Conservation (phyloP, 345 rosid species). For the Cochlearia excelsa region DNA sequence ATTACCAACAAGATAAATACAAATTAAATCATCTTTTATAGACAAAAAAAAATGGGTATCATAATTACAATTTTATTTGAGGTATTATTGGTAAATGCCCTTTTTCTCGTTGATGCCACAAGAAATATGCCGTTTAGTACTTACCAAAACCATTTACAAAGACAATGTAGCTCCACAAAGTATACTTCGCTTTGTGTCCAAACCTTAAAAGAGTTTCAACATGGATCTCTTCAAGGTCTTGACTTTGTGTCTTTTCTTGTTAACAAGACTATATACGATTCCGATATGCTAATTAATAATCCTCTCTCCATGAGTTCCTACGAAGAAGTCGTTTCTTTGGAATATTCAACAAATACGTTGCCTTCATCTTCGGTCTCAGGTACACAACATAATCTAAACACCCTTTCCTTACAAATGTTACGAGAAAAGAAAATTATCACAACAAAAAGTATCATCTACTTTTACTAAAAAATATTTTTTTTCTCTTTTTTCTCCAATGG, state of each 20-base stretch:
- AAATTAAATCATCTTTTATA: neutral
- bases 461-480: no score
- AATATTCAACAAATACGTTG: slow-evolving; percentile 29
- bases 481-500: neutral
- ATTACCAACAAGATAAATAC: slow-evolving; percentile 1
- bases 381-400: slow-evolving; percentile 20
- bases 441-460: no score
- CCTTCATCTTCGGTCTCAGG: slow-evolving; percentile 42
- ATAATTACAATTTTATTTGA: slow-evolving; percentile 14
- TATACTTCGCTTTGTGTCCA: slow-evolving; percentile 63
- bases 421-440: no score
- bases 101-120: slow-evolving; percentile 20
- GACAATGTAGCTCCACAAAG: slow-evolving; percentile 49
- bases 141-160: slow-evolving; percentile 35
- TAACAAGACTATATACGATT: slow-evolving; percentile 56
- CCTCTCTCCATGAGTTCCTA: slow-evolving; percentile 27
- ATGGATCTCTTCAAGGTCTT: slow-evolving; percentile 11
- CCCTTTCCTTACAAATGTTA: neutral
- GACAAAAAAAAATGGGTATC: neutral
- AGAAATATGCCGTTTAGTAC: slow-evolving; percentile 26
- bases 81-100: slow-evolving; percentile 20
- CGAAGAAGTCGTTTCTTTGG: slow-evolving; percentile 34
- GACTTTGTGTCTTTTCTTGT: slow-evolving; percentile 51
- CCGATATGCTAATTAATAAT: slow-evolving; percentile 30
- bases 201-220: slow-evolving; percentile 36